Evolutionary conservation across 1,284 basidiomycete genomes (phyloP).

Genomic region (Cystobasidium pallidum): DNA sequence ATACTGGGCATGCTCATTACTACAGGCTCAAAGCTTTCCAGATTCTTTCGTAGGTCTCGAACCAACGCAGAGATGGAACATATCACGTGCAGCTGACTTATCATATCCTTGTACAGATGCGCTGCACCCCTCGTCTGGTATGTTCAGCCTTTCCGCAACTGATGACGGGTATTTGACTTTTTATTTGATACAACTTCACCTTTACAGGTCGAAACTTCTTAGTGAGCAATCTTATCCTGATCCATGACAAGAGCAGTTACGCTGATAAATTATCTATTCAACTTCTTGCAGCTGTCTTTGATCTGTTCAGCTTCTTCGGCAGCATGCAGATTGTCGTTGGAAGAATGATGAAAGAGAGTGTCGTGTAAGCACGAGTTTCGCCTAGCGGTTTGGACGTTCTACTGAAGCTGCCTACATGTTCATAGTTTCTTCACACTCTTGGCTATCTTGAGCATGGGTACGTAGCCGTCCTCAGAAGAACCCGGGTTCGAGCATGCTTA

Average conservation of each 20-base stretch:
- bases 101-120: constrained; percentile 11
- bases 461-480: background rate
- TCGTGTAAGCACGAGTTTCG: constrained; percentile 40
- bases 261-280: background rate
- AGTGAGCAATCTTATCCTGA: background rate
- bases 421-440: constrained; percentile 70
- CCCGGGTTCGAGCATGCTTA: background rate
- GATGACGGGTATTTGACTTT: too few relatives aligned
- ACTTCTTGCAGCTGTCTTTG: constrained; percentile 48
- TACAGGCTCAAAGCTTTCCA: constrained; percentile 50
- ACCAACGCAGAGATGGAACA: constrained; percentile 27
- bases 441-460: constrained; percentile 47
- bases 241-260: background rate
- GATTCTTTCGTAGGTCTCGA: constrained; percentile 48
- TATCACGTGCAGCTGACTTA: constrained; percentile 46
- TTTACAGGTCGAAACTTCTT: constrained; percentile 34
- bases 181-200: background rate
- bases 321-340: constrained; percentile 72
- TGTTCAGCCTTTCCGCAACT: too few relatives aligned
- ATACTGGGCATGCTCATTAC: constrained; percentile 53
- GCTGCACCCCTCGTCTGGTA: constrained; percentile 44
- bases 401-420: background rate
- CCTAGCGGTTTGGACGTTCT: background rate
- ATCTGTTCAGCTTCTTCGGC: constrained; percentile 51
- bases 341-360: constrained; percentile 53